Evolutionary conservation across 2,329 filamentous ascomycete species (phyloP), one percentile per base, ranked within the genome.

Genomic region (Pseudopithomyces maydicus): DNA sequence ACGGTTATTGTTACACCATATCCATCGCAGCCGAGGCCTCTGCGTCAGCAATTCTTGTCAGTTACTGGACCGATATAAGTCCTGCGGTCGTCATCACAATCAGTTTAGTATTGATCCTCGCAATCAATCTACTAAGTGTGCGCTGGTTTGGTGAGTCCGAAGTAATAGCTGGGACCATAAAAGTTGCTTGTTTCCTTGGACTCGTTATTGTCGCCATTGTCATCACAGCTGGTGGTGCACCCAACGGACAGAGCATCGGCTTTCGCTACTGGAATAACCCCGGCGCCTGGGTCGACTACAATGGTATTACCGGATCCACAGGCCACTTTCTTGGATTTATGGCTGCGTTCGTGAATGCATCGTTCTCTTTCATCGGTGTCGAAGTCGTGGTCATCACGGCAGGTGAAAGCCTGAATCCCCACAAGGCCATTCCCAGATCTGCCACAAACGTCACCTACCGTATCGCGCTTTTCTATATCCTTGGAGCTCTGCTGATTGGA

Each of bases 221-320:
- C 6, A 43, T 63, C 4, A 48, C 55, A 14, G 51, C 61, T 2
- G 62, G 62, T 14, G 62, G 85, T 52, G 79, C 85, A 1, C 81
- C 85, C 0, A 84, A 84, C 2, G 82, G 82, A 0, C 80, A 82
- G 19, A 77, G 83, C 8, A 80, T 87, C 12, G 88, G 88, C 2
- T 90, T 90, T 69, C 74, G 78, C 35, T 89, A 88, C 72, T 91
- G 88, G 89, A 81, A 75, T 46, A 70, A 85, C 20, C 88, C 88
- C 0, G 87, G 86, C 0, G 83, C 86, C 0, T 87, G 88, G 67
- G 85, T 87, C 36, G 84, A 87, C 64, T 84, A 88, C 67, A 82
- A 89, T n/a, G 26, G 26, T 29, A 79, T 79, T 2, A 74, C 74
- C 0, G 84, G 84, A 0, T 63, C 68, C 2, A 83, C 78, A 78